Evolutionary conservation across 1,284 basidiomycete species (phyloP), one percentile per base, ranked within the genome.

Genomic region (Fomitopsis schrenkii): DNA sequence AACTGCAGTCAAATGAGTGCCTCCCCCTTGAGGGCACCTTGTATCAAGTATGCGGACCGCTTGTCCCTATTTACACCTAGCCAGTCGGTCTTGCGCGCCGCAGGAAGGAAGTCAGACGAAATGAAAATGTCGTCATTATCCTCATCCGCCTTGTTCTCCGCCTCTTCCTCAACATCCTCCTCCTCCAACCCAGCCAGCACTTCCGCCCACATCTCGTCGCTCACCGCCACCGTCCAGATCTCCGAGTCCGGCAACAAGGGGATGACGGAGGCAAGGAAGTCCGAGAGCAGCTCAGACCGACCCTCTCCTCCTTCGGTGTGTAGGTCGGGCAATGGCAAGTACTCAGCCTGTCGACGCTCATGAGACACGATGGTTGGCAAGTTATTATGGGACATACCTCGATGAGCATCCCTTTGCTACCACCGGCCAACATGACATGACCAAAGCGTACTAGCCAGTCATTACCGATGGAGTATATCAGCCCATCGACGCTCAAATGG

Each of bases 391-490:
- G 19, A 70, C 76, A 50, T 63, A 89, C 90, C 84, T 93, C 90
- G 19, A 93, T 75, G 38, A 93, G 76, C 87, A 93, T 90, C 19
- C 90, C 91, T 68, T 86, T 90, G 5, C 82, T 83, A 38, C 90
- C 88, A 19, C 90, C 89, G 26, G 87, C 81, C 22, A 91, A 75
- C 57, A 84, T 80, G 22, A 92, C 90, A 71, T 90, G 90, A 9
- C 91, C 90, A 42, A 85, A 84, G 28, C 90, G 81, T n/a, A 93
- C 86, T 17, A 91, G 74, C 88, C 91, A 93, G 70, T 93, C 90
- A 52, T 77, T 86, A 1, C 91, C 90, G 58, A 93, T 90, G 22
- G 83, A 74, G 68, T 85, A 91, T 17, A 90, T 78, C 57, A 80
- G 75, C 0, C 90, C 90, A 55, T 92, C 90, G 36, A 93, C 83